phyloP scores from a whole-genome alignment of 1,284 basidiomycete genomes.

The Tylopilus sp. region DNA sequence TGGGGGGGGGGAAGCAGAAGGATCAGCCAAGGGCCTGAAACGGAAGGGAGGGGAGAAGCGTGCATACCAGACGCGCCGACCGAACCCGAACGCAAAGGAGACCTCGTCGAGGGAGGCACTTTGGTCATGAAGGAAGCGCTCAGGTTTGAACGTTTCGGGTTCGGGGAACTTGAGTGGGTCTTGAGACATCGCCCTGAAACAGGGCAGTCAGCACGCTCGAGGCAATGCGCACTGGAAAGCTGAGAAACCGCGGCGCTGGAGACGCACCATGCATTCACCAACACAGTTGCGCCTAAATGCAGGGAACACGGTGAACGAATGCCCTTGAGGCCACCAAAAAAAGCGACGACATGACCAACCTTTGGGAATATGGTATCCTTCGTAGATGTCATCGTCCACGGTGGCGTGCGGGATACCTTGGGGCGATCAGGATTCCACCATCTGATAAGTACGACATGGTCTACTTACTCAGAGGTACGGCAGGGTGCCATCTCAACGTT shows the following conservation, averaged over 20 bases:
- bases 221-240: not conserved
- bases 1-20: not conserved
- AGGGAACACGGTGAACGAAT: not conserved
- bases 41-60: not conserved
- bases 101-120: conserved; percentile 35
- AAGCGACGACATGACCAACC: conserved; percentile 12
- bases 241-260: not conserved
- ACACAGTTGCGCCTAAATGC: conserved; percentile 20
- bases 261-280: conserved; percentile 22
- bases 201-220: not conserved
- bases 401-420: conserved; percentile 41
- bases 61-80: conserved; percentile 40
- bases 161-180: conserved; percentile 40
- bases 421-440: not conserved
- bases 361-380: conserved; percentile 41
- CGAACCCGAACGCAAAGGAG: conserved; percentile 43
- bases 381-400: conserved; percentile 41
- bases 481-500: conserved; percentile 47
- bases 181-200: conserved; percentile 41
- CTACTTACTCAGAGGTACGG: conserved; percentile 33
- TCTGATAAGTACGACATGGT: not conserved
- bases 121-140: conserved; percentile 34
- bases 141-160: conserved; percentile 42
- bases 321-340: not conserved
- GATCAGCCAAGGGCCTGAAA: not conserved